Evolutionary conservation across 306 rosid genomes (phyloP), one percentile per base, ranked within the genome.

Genomic region (Prunus salicina): DNA sequence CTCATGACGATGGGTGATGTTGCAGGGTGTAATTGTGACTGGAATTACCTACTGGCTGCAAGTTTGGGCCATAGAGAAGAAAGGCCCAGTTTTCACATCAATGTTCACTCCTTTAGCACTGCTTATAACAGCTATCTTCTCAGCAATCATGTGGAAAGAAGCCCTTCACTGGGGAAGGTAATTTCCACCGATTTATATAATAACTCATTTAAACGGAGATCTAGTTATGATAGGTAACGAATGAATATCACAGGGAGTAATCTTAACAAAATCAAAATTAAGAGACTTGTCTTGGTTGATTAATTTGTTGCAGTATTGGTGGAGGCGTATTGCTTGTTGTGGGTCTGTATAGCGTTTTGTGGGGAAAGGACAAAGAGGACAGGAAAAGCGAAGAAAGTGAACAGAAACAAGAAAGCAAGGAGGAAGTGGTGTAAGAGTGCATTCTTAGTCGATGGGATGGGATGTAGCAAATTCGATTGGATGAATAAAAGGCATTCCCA

Each of bases 11-110:
- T 25, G n/a, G 58, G 25, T 52, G 6, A 38, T 87, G 52, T 13
- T 51, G 82, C 91, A 94, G 98, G 98, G 97, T 51, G 53, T 94
- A 72, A 69, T 94, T 30, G 98, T 90, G 18, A 86, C 97, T 12
- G 98, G 85, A 24, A 84, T 91, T 32, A 83, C 95, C 12, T 91
- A 94, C 66, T 94, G 98, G 98, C 79, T 94, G 13, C 98, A 91
- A 94, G 90, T 90, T 8, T 94, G 96, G 88, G 78, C 69, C 1
- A 88, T 94, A 76, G 95, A 94, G 88, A 88, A 79, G 47, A 90
- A 85, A 85, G 98, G 98, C 67, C 87, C 98, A 18, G 96, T 94
- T 60, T 94, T 94, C 84, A 91, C 91, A 7, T 86, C 98, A 43
- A 82, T 88, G 88, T 94, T 94, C 81, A 90, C 98, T 50, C 98